Evolutionary conservation across 2,329 filamentous ascomycete genomes (phyloP).

Genomic region (Xylaria sp.): DNA sequence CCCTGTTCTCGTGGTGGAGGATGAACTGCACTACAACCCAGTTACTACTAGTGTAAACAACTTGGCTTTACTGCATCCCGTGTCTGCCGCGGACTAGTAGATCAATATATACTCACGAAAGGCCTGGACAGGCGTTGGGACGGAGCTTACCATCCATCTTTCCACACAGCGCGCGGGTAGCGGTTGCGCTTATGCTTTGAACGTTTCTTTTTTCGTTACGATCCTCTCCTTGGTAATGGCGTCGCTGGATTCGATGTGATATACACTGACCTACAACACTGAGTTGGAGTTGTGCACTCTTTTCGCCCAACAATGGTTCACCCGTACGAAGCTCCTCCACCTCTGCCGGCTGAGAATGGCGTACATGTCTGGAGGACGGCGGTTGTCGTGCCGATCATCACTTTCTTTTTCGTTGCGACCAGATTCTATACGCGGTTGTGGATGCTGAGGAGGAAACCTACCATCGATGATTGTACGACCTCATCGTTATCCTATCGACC

Average conservation of each 20-base stretch:
- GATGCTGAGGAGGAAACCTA: conserved; percentile 29
- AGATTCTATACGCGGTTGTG: conserved; percentile 38
- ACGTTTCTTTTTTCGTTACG: background rate
- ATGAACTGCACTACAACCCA: background rate
- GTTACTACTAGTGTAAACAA: background rate
- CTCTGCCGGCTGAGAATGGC: conserved; percentile 39
- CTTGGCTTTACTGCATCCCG: background rate
- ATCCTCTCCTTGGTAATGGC: conserved; percentile 2
- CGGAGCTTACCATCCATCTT: background rate
- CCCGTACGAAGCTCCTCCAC: conserved; percentile 23
- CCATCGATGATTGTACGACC: conserved; percentile 39
- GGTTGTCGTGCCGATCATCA: conserved; percentile 39
- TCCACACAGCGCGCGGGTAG: conserved; percentile 10
- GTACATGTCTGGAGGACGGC: conserved; percentile 38
- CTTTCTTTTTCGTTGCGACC: conserved; percentile 36
- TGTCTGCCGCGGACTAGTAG: too few relatives aligned
- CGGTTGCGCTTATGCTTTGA: background rate
- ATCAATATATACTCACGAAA: background rate
- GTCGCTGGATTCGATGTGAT: conserved; percentile 28
- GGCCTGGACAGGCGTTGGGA: too few relatives aligned
- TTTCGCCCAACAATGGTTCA: conserved; percentile 16
- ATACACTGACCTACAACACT: background rate
- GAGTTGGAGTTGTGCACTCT: conserved; percentile 16
- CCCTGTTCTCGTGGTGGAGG: background rate
- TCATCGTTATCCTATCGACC: background rate